Evolutionary conservation across 2,329 filamentous ascomycete genomes (phyloP).

Genomic region (Epichloe typhina): DNA sequence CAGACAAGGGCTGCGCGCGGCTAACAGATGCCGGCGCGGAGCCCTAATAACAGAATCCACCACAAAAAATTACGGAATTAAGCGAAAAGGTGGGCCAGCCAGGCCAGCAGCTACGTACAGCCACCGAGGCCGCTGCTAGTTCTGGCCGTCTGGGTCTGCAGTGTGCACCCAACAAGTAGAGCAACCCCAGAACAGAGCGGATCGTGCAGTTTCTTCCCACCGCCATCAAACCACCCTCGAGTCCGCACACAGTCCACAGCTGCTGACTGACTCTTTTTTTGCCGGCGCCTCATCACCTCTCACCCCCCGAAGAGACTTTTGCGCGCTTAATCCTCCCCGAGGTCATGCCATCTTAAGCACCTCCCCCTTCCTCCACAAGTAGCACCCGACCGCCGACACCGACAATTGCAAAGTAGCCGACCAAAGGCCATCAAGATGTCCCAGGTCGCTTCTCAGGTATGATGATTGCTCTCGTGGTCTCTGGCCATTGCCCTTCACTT

Average conservation of each 20-base stretch:
- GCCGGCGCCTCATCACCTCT: slow-evolving; percentile 6
- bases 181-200: slow-evolving; percentile 1
- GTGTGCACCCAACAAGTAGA: not conserved
- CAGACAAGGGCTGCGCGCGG: not conserved
- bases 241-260: not conserved
- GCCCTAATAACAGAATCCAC: slow-evolving; percentile 15
- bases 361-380: slow-evolving; percentile 18
- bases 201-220: slow-evolving; percentile 12
- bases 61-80: slow-evolving; percentile 14
- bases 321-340: slow-evolving; percentile 13
- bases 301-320: slow-evolving; percentile 9
- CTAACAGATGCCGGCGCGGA: slow-evolving; percentile 7
- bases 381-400: slow-evolving; percentile 23
- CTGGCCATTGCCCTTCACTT: not conserved
- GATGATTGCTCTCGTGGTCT: slow-evolving; percentile 13
- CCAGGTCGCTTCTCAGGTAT: slow-evolving; percentile 44
- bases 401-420: slow-evolving; percentile 26
- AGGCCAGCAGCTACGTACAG: not conserved
- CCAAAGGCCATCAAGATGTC: slow-evolving; percentile 40
- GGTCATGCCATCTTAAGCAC: slow-evolving; percentile 27
- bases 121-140: not conserved
- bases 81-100: slow-evolving; percentile 9
- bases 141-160: no score
- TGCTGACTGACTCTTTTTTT: slow-evolving; percentile 4
- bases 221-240: slow-evolving; percentile 6